Evolutionary conservation across 2,329 filamentous ascomycete genomes (phyloP), one percentile per base, ranked within the genome.

Genomic region (Claviceps pusilla): DNA sequence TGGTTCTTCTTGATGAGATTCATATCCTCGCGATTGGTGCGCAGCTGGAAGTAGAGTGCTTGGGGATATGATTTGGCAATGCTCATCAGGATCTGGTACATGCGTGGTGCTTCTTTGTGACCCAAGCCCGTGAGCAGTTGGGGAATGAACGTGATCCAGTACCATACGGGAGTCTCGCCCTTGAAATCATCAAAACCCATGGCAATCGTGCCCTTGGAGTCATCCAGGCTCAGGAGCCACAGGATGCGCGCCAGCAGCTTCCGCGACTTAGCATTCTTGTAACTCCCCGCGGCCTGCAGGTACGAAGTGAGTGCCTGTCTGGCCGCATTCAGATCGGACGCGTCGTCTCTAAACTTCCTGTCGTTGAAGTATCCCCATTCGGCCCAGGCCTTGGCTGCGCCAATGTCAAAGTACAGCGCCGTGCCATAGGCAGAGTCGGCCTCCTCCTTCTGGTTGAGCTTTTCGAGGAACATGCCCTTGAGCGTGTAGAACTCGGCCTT

Each of bases 361-460:
- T 98, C 93, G 64, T 95, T 97, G 76, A 95, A 98, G 64, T 95
- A 89, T 51, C 93, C 93, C 93, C 93, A 98, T 72, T 98, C 93
- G 16, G 93, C 91, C 93, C 93, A 98, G 3, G 93, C 93, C 71
- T 98, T 98, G 4, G 93, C 87, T 51, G 95, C 80, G 61, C 89
- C 86, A 61, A 98, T 88, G 63, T 98, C 94, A 62, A 95, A 97
- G 72, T 91, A 97, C 57, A 98, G 71, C 0, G 93, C 94, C 51
- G 90, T 94, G 51, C 93, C 93, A 66, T 95, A 98, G 0, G 94
- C 91, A 56, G 89, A 85, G 61, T 95, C 90, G 5, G 93, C 90
- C 57, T 98, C 93, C 3, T 87, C 85, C 66, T 89, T 89, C 62
- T 96, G 87, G 55, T 84, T 84, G 10, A 98, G 78, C 68, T 95